Conservation (phyloP, 108 stramenopile genomes). For the Seminavis robusta region DNA sequence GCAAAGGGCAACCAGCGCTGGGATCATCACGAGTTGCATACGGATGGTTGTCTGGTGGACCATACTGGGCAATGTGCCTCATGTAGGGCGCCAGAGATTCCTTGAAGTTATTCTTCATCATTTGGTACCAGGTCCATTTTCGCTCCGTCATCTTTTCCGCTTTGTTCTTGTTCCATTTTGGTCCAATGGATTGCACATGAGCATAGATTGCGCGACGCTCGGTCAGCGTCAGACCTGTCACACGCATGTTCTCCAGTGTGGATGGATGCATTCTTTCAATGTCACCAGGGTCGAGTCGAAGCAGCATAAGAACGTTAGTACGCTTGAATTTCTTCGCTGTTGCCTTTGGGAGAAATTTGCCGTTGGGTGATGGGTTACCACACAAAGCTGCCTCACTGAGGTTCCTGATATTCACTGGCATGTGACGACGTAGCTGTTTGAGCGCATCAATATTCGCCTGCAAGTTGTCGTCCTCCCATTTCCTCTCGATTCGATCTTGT, state of each 20-base stretch:
- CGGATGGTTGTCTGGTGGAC: constrained; percentile 52
- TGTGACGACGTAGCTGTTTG: constrained; percentile 46
- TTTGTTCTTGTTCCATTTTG: constrained; percentile 44
- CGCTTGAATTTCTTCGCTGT: constrained; percentile 64
- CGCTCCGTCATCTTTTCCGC: constrained; percentile 58
- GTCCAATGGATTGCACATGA: constrained; percentile 39
- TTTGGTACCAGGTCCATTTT: constrained; percentile 54
- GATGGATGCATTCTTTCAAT: constrained; percentile 56
- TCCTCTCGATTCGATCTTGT: constrained; percentile 39
- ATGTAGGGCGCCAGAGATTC: constrained; percentile 43
- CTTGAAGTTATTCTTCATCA: constrained; percentile 68
- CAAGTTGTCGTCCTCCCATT: constrained; percentile 50
- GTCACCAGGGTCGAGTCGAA: constrained; percentile 48
- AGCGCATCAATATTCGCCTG: constrained; percentile 43
- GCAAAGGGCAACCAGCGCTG: constrained; percentile 47
- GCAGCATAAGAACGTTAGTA: constrained; percentile 48
- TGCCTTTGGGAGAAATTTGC: constrained; percentile 39
- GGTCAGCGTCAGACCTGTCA: constrained; percentile 55
- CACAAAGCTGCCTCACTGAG: constrained; percentile 53
- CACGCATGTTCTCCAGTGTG: constrained; percentile 59
- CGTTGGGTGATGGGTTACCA: constrained; percentile 41
- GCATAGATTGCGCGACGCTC: constrained; percentile 53
- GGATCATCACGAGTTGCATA: constrained; percentile 46
- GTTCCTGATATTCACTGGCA: constrained; percentile 55
- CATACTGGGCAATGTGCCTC: constrained; percentile 48